Evolutionary conservation across 129 eudicot genomes (phyloP), one percentile per base, ranked within the genome.

Genomic region (Lactuca saligna): DNA sequence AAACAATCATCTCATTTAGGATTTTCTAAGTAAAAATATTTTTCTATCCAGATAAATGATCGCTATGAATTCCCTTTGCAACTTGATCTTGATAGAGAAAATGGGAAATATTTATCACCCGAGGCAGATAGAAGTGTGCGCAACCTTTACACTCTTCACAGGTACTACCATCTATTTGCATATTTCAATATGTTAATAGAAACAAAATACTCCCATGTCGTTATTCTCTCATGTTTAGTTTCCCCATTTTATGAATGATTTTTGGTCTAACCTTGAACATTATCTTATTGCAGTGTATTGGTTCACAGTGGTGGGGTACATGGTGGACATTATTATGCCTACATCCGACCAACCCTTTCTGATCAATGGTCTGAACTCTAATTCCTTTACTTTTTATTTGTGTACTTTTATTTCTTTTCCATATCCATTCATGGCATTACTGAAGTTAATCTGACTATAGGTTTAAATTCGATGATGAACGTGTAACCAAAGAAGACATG

Each of bases 241-340:
- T 69, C 17, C 11, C 1, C 17, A 16, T 67, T 34, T 15, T 53
- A 2, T 16, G 13, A 56, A 70, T 70, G 44, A 57, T 57, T 20
- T 29, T 50, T 34, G 69, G 41, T 72, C 38, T 6, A 3, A 35
- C 5, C 5, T 35, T 37, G 7, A 63, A 63, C 64, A 38, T 80
- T 13, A 51, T 68, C 65, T 76, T 14, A 68, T 9, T 79, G 91
- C 95, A 92, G 98, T 81, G 95, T 92, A 59, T 78, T 92, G 91
- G 98, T 92, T 63, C 98, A 92, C 76, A 92, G 95, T 17, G 96
- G 96, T 38, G 96, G 96, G 54, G 96, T 88, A 34, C 89, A 86
- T 67, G 98, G 98, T 25, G 98, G 98, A 75, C 98, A 92, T 66
- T 92, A 92, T 73, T 92, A 88, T 81, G 98, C 96, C 48, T 92